Base-by-base conservation (phyloP, 2,329 filamentous ascomycete genomes). In the Zarea fungicola region DNA sequence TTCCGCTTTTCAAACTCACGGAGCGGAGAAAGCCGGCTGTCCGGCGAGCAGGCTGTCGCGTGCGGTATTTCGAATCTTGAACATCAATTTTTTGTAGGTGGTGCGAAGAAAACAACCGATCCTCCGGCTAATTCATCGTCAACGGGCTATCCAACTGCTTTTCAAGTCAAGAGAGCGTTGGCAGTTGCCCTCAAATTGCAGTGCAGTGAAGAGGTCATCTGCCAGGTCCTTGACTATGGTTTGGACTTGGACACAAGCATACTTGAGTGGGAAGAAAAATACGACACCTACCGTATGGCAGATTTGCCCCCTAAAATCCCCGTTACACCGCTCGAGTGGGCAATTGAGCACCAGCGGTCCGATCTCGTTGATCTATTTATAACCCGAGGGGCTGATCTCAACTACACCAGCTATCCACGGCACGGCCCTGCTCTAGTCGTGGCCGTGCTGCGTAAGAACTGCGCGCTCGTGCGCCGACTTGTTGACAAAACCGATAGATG, bases 301-400 rank as follows among this genome's bases (percentile, higher is more conserved):
- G 13, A 14, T 5, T 6, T 14, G 25, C 11, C 14, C 10, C 2
- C 2, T 6, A 6, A 5, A 11, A 45, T 37, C 16, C 42, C 42
- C 3, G n/a, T 37, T n/a, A 18, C 42, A 22, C 42, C 42, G 11
- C 42, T 45, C 1, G 42, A 45, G 14, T 45, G 42, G 42, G 42
- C 42, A 29, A 23, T 45, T 6, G 42, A 45, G 32, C 32, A 45
- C 10, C 14, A 45, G 8, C 16, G 42, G 29, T 19, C 21, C n/a
- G 42, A 45, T 29, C 32, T 45, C 19, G 42, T 37, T 9, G 21
- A 37, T n/a, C 23, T 45, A n/a, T 37, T 45, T 18, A 31, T 45
- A 14, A 18, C 36, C n/a, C 42, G 32, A 45, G 42, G 32, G 11
- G 42, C 42, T 8, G 32, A 37, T 29, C n/a, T 23, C n/a, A 45